Evolutionary conservation across 306 rosid genomes (phyloP).

Genomic region (Pueraria montana): DNA sequence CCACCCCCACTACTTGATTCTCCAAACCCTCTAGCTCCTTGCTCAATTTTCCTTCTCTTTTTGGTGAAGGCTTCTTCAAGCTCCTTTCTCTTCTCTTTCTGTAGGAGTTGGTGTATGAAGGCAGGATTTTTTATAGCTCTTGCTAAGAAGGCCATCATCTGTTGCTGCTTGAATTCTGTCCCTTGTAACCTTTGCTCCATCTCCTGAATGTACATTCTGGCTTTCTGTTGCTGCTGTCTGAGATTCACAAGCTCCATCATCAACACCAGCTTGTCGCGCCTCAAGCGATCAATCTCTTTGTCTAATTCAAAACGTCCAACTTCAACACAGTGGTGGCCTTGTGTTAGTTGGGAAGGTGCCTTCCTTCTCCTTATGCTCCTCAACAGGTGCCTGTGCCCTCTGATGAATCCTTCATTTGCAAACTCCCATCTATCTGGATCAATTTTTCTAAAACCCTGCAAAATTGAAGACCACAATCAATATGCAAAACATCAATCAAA

Average conservation of each 20-base stretch:
- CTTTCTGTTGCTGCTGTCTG: slow-evolving; percentile 75
- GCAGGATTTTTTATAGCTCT: slow-evolving; percentile 81
- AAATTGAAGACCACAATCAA: slow-evolving; percentile 39
- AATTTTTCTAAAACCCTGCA: slow-evolving; percentile 88
- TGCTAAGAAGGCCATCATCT: slow-evolving; percentile 90
- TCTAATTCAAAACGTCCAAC: slow-evolving; percentile 62
- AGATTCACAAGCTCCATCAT: slow-evolving; percentile 81
- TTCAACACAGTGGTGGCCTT: slow-evolving; percentile 59
- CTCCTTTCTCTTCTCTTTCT: slow-evolving; percentile 66
- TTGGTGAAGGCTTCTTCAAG: slow-evolving; percentile 73
- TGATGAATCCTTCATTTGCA: slow-evolving; percentile 80
- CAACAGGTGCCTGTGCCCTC: slow-evolving; percentile 74
- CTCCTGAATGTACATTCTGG: slow-evolving; percentile 62
- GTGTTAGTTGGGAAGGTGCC: slow-evolving; percentile 58
- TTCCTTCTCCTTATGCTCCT: slow-evolving; percentile 75
- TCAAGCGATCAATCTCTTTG: slow-evolving; percentile 68
- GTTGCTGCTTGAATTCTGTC: slow-evolving; percentile 77
- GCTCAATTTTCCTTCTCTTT: slow-evolving; percentile 78
- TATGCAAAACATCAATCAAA: neutral
- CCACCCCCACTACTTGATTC: slow-evolving; percentile 34
- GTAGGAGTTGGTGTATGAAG: slow-evolving; percentile 69
- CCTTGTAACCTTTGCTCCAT: slow-evolving; percentile 81
- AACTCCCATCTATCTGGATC: slow-evolving; percentile 91
- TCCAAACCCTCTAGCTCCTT: slow-evolving; percentile 46
- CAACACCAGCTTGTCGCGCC: slow-evolving; percentile 67